These are phyloP conservation scores for Articulospora tetracladia DNA, from an alignment of 495 filamentous ascomycete species.

Conservation along the genomic window DNA sequence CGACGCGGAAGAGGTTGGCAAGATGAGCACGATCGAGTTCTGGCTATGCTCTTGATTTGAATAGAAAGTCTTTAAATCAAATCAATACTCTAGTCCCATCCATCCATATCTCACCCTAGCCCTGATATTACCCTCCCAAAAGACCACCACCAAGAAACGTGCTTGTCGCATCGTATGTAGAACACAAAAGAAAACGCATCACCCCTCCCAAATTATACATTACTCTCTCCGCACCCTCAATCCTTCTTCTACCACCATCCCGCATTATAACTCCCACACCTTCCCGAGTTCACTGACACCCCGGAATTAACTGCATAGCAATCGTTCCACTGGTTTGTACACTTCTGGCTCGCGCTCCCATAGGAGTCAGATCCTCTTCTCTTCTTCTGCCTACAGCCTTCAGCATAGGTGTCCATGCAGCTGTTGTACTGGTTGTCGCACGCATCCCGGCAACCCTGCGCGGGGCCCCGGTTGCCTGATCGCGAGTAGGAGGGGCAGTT, in stretches of 20 bases:
- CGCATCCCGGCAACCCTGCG: conserved; percentile 40
- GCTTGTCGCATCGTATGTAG: no score
- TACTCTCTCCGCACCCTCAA: no score
- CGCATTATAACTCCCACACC: conserved; percentile 18
- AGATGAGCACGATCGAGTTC: no score
- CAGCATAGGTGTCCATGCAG: conserved; percentile 39
- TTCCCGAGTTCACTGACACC: conserved; percentile 13
- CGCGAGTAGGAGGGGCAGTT: conserved; percentile 37
- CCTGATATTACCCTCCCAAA: no score
- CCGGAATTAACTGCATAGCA: conserved; percentile 31
- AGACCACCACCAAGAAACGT: no score
- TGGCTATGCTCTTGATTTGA: no score
- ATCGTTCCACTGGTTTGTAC: conserved; percentile 36
- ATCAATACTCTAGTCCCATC: no score
- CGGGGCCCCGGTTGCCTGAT: conserved; percentile 2
- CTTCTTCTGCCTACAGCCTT: conserved; percentile 33
- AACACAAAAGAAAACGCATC: no score
- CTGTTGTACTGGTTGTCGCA: conserved; percentile 45
- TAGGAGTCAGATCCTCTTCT: conserved; percentile 20
- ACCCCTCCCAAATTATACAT: no score
- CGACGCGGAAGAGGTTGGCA: no score
- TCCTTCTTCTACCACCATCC: conserved; percentile 20
- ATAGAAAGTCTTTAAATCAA: no score
- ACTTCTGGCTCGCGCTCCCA: conserved; percentile 32
- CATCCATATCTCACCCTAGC: no score